Conservation (phyloP, 768 basidiomycete genomes). For the Chalciporus pseudorubinellus region DNA sequence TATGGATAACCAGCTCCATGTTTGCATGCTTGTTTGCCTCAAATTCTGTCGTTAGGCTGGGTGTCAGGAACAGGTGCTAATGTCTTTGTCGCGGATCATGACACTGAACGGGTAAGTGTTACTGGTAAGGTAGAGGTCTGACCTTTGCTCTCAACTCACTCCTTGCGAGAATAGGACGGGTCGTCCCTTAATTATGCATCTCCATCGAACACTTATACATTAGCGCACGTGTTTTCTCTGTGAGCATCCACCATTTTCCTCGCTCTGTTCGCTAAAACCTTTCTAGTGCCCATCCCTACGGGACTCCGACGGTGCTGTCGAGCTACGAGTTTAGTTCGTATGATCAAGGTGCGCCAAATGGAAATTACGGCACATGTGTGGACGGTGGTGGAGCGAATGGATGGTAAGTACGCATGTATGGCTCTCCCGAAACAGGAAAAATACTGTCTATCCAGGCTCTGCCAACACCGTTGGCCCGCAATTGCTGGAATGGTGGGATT, state of each 20-base stretch:
- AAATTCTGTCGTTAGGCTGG: constrained; percentile 35
- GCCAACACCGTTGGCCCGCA: constrained; percentile 61
- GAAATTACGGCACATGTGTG: constrained; percentile 46
- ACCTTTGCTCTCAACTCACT: neutral
- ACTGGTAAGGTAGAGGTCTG: neutral
- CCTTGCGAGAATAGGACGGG: constrained; percentile 38
- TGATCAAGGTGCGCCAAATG: neutral
- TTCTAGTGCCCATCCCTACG: constrained; percentile 55
- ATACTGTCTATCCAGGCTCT: constrained; percentile 36
- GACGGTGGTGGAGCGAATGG: constrained; percentile 51
- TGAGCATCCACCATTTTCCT: neutral
- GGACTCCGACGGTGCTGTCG: constrained; percentile 47
- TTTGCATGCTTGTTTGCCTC: neutral
- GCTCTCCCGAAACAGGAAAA: constrained; percentile 22
- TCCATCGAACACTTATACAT: constrained; percentile 60
- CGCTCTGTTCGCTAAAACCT: no score
- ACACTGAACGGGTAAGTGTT: constrained; percentile 54
- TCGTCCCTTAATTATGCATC: constrained; percentile 57
- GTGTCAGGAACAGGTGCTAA: constrained; percentile 52
- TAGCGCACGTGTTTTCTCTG: constrained; percentile 58
- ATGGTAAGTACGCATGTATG: constrained; percentile 22
- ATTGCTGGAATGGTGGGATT: constrained; percentile 62
- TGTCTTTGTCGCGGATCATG: constrained; percentile 67
- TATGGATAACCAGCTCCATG: neutral
- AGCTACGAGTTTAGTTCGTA: neutral